These are phyloP conservation scores for Torulaspora pretoriensis DNA, from an alignment of 1,139 yeast genomes.

Conservation along the genomic window DNA sequence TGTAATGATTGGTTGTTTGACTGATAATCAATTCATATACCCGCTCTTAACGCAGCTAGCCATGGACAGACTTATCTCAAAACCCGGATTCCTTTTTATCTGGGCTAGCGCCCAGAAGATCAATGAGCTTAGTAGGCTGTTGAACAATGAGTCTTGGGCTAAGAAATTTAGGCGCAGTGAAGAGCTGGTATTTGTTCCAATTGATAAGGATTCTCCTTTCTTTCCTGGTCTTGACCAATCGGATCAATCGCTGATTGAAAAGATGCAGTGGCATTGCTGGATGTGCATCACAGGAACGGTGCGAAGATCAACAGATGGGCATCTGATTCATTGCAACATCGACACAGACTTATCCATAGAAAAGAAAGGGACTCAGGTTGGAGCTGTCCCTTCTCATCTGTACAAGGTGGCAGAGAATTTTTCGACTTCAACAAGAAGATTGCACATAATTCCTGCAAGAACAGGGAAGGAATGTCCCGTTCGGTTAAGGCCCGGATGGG, in stretches of 20 bases:
- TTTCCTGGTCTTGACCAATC: slow-evolving; percentile 50
- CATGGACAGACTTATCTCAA: slow-evolving; percentile 65
- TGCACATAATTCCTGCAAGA: slow-evolving; percentile 76
- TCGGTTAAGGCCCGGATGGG: slow-evolving; percentile 83
- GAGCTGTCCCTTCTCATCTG: slow-evolving; percentile 70
- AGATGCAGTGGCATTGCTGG: slow-evolving; percentile 90
- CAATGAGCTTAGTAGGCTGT: slow-evolving; percentile 53
- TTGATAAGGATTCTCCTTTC: slow-evolving; percentile 55
- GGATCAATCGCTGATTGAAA: slow-evolving; percentile 44
- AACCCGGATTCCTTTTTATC: slow-evolving; percentile 79
- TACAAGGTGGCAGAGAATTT: slow-evolving; percentile 89
- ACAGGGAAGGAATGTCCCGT: slow-evolving; percentile 63
- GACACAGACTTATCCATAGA: slow-evolving; percentile 83
- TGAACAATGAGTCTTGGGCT: slow-evolving; percentile 57
- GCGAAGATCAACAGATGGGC: slow-evolving; percentile 75
- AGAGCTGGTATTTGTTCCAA: slow-evolving; percentile 69
- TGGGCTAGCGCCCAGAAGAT: slow-evolving; percentile 82
- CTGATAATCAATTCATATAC: slow-evolving; percentile 62
- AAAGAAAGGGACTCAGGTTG: slow-evolving; percentile 33
- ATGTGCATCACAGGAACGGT: slow-evolving; percentile 97
- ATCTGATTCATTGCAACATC: slow-evolving; percentile 84
- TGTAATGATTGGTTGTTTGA: slow-evolving; percentile 83
- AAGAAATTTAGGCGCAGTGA: slow-evolving; percentile 84
- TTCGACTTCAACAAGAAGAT: slow-evolving; percentile 70
- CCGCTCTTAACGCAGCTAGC: slow-evolving; percentile 64